Evolutionary conservation across 805 yeast genomes (phyloP), one percentile per base, ranked within the genome.

Genomic region (Wickerhamiella brachini): DNA sequence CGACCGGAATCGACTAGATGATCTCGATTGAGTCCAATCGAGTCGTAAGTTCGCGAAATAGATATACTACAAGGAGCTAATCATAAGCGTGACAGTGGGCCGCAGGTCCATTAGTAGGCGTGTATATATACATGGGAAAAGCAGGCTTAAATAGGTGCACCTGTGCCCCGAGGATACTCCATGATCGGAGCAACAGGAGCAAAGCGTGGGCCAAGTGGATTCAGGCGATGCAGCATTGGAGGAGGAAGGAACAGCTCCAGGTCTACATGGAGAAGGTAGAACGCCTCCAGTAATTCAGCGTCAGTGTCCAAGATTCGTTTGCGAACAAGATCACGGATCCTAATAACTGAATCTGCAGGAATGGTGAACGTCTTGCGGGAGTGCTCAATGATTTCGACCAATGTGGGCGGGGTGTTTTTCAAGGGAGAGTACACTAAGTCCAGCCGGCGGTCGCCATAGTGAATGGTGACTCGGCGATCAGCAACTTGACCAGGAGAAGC

Each of bases 361-460:
- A 80, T 75, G n/a, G 76, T 74, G 64, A 89, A 89, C 22, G 89
- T 84, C 48, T 74, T 70, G 50, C 78, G 78, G 15, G 86, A 87
- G 62, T 87, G 88, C 51, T 83, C 85, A 12, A 87, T 59, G n/a
- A 89, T 67, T 65, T 89, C 97, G 26, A 74, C 60, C 41, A 81
- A 68, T 0, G 93, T 81, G 2, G 97, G 97, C 6, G 94, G 83
- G 0, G 95, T 83, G 45, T 83, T 77, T 55, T 79, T 77, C 46
- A 72, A 65, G 4, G 79, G 72, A 13, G 84, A 78, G 64, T 75
- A 89, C 2, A 78, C 74, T 60, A 89, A 83, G 45, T 80, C 76
- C 49, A 88, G 74, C 24, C 51, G 51, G 44, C 56, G 54, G 50
- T 55, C 57, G 56, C 57, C 55, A 53, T 57, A 67, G 34, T 62